Evolutionary conservation across 202 grass and related monocot genomes (phyloP).

Genomic region (Zizania palustris): DNA sequence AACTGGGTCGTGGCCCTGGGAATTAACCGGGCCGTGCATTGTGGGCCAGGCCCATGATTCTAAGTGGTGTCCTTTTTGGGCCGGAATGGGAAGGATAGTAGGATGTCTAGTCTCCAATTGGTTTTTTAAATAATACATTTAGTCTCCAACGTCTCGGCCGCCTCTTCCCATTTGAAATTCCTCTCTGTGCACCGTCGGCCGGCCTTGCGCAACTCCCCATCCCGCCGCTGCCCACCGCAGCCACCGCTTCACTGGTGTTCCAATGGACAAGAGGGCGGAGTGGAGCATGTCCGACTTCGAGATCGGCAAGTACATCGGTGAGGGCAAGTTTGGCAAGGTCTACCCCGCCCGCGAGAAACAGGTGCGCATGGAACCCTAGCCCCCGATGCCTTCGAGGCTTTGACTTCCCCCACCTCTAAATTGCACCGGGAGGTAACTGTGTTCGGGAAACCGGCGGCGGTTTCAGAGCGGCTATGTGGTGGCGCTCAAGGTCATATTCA

Average conservation of each 20-base stretch:
- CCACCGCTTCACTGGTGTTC: not conserved
- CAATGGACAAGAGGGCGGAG: constrained; percentile 41
- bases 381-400: not conserved
- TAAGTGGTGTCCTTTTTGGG: not conserved
- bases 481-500: constrained; percentile 81
- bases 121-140: not conserved
- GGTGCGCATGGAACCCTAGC: constrained; percentile 43
- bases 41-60: not conserved
- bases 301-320: constrained; percentile 71
- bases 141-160: not conserved
- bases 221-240: not conserved
- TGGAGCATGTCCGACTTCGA: constrained; percentile 83
- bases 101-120: not conserved
- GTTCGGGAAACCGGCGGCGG: not conserved
- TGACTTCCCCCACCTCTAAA: not conserved
- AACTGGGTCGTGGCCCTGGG: no score
- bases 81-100: not conserved
- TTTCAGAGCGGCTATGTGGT: constrained; percentile 80
- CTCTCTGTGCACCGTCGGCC: no score
- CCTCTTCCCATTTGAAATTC: not conserved
- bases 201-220: not conserved
- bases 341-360: constrained; percentile 78
- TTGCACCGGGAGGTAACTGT: not conserved
- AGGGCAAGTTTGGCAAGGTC: constrained; percentile 93
- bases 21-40: no score